Percentiles rank a stretch among this genome's conserved stretches.
phyloP scores from a whole-genome alignment of 2,329 filamentous ascomycete species.

The Xylariales sp. region DNA sequence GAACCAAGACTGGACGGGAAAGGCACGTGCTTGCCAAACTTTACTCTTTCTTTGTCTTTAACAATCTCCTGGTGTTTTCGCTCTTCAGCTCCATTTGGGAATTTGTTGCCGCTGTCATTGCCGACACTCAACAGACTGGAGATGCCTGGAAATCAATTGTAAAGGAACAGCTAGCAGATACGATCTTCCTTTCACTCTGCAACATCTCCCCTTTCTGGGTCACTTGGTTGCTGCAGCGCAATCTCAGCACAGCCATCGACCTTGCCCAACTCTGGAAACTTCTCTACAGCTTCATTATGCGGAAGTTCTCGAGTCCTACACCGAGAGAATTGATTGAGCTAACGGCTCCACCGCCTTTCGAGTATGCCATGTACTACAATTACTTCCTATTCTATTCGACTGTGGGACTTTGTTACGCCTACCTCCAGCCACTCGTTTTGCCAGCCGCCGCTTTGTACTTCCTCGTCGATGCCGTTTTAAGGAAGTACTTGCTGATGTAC shows the following conservation, averaged over 20 bases:
- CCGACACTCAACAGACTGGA: constrained; percentile 45
- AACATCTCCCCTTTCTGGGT: constrained; percentile 88
- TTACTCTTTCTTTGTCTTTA: constrained; percentile 95
- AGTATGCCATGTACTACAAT: constrained; percentile 97
- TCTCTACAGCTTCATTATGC: constrained; percentile 77
- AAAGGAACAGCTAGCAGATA: constrained; percentile 56
- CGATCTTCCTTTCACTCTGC: constrained; percentile 72
- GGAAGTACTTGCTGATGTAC: constrained; percentile 93
- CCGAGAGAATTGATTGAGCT: constrained; percentile 84
- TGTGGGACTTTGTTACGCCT: constrained; percentile 78
- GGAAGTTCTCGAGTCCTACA: constrained; percentile 82
- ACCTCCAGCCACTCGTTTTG: constrained; percentile 82
- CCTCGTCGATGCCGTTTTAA: constrained; percentile 77
- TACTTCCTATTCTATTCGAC: constrained; percentile 95
- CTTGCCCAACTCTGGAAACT: constrained; percentile 84
- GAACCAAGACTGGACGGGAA: constrained; percentile 88
- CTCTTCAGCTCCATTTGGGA: constrained; percentile 80
- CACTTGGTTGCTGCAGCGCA: constrained; percentile 86
- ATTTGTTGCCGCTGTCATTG: constrained; percentile 64
- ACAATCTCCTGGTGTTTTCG: constrained; percentile 93
- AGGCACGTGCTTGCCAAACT: constrained; percentile 86
- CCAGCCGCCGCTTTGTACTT: constrained; percentile 89
- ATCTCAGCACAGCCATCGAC: constrained; percentile 89
- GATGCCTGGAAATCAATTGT: constrained; percentile 67
- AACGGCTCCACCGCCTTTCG: constrained; percentile 87